These are phyloP conservation scores for Parathielavia appendiculata DNA, from an alignment of 495 filamentous ascomycete species.

Conservation along the genomic window DNA sequence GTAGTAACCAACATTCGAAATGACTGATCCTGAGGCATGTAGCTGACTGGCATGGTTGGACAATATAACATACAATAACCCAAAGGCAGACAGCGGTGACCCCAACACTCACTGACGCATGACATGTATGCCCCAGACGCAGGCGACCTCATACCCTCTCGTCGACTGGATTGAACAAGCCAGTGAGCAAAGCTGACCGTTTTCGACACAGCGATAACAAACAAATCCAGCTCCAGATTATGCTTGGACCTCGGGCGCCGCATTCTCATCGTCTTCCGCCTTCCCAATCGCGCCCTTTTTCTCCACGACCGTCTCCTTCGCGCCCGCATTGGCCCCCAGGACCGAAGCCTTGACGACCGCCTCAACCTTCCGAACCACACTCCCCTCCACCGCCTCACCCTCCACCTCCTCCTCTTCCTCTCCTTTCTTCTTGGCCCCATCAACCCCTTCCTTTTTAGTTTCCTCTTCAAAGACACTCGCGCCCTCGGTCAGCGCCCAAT, in stretches of 20 bases:
- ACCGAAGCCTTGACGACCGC: slow-evolving; percentile 14
- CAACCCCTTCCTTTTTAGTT: slow-evolving; percentile 2
- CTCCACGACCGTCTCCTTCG: slow-evolving; percentile 1
- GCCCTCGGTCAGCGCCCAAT: slow-evolving; percentile 64
- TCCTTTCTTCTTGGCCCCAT: slow-evolving; percentile 12
- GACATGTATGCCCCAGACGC: not conserved
- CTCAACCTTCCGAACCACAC: slow-evolving; percentile 18
- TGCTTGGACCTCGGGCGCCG: slow-evolving; percentile 4
- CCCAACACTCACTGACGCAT: not conserved
- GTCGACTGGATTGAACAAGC: not conserved
- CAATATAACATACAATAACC: too few relatives aligned
- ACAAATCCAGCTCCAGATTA: not conserved
- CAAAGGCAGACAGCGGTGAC: not conserved
- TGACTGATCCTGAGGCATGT: not conserved
- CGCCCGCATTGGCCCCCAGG: not conserved
- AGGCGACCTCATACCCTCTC: not conserved
- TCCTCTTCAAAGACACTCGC: slow-evolving; percentile 22
- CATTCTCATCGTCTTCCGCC: slow-evolving; percentile 9
- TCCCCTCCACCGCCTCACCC: slow-evolving; percentile 22
- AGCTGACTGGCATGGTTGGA: not conserved
- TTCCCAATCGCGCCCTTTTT: not conserved
- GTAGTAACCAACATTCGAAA: not conserved
- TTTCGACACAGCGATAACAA: not conserved
- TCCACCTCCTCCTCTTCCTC: slow-evolving; percentile 12
- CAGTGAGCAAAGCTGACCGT: not conserved